A percentile compares a stretch with the other conserved stretches of the same genome.
Evolutionary conservation across 345 rosid genomes (phyloP).

Genomic region (Clarkia xantiana): DNA sequence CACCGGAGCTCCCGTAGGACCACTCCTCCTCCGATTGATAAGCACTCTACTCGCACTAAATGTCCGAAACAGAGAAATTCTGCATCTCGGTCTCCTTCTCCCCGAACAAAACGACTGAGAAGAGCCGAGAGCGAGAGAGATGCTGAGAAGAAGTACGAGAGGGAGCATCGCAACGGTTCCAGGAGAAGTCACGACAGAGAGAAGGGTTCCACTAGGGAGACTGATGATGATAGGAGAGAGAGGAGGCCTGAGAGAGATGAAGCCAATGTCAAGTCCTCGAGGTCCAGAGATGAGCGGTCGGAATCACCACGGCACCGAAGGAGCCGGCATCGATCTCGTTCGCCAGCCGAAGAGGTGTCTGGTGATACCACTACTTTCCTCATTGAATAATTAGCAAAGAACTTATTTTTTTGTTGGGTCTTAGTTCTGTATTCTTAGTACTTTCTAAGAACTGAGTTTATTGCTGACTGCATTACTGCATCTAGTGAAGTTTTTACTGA

Average conservation of each 20-base stretch:
- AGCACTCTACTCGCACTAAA: slow-evolving; percentile 15
- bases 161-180: slow-evolving; percentile 23
- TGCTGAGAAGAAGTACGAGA: slow-evolving; percentile 28
- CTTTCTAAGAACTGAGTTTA: too few relatives aligned
- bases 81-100: slow-evolving; percentile 51
- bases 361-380: slow-evolving; percentile 20
- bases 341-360: slow-evolving; percentile 64
- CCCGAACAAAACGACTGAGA: slow-evolving; percentile 44
- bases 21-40: slow-evolving; percentile 26
- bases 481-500: too few relatives aligned
- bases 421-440: too few relatives aligned
- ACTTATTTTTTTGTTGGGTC: neutral
- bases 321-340: slow-evolving; percentile 45
- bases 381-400: neutral
- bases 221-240: slow-evolving; percentile 34
- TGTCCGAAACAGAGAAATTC: slow-evolving; percentile 26
- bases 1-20: slow-evolving; percentile 27
- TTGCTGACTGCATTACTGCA: too few relatives aligned
- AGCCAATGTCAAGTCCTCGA: slow-evolving; percentile 28
- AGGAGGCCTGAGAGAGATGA: slow-evolving; percentile 47
- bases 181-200: slow-evolving; percentile 41
- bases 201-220: slow-evolving; percentile 25
- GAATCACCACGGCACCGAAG: slow-evolving; percentile 34
- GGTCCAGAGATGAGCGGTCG: slow-evolving; percentile 31
- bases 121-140: slow-evolving; percentile 40